Percentiles rank a stretch among this genome's conserved stretches.
Conservation (phyloP, 352 stramenopile genomes). For the Globisporangium nagaii region DNA sequence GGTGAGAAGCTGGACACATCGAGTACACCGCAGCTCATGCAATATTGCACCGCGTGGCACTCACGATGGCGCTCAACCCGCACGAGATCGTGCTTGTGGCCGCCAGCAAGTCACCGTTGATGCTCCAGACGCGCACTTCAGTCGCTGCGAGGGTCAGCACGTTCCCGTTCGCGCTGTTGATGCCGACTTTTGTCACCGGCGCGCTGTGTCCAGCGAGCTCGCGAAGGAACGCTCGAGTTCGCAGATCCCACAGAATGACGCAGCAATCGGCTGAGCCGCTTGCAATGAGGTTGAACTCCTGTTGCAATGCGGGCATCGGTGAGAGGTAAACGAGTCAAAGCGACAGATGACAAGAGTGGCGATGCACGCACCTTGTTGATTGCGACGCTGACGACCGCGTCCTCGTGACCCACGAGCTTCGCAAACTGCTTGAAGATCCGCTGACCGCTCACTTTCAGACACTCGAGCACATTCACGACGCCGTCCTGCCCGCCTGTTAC, state of each 20-base stretch:
- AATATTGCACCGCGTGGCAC: not conserved
- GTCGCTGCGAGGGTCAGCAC: conserved; percentile 40
- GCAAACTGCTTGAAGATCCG: conserved; percentile 60
- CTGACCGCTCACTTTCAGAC: conserved; percentile 46
- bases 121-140: conserved; percentile 68
- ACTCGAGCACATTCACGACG: conserved; percentile 71
- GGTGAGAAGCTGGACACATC: no score
- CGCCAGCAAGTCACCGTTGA: conserved; percentile 72
- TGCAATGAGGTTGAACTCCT: conserved; percentile 65
- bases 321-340: no score
- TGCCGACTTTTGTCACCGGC: conserved; percentile 45
- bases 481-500: conserved; percentile 65
- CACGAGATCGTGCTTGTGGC: conserved; percentile 30
- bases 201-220: conserved; percentile 50
- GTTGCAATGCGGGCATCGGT: no score
- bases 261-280: conserved; percentile 52
- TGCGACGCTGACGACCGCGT: conserved; percentile 49
- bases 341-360: no score
- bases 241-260: conserved; percentile 69
- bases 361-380: conserved; percentile 57
- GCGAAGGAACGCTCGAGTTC: conserved; percentile 46
- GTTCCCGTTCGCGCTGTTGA: conserved; percentile 69
- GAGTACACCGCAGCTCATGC: no score
- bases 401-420: conserved; percentile 66
- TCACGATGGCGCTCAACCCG: conserved; percentile 54